Base-by-base conservation (phyloP, 148 eudicot species). In the Rhododendron ovatum region DNA sequence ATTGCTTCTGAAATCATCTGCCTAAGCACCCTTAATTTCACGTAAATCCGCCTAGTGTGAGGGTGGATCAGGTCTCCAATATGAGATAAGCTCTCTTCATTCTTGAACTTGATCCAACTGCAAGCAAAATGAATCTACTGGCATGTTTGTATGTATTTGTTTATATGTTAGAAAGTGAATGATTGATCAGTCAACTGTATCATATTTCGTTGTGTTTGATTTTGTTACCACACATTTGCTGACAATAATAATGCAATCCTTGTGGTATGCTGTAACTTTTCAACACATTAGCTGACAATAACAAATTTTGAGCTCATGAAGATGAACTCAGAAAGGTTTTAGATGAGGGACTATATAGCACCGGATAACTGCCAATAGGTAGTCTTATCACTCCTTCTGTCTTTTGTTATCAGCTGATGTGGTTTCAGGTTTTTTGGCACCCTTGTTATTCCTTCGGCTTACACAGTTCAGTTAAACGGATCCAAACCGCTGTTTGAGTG, bases 41-140 rank as follows among this genome's bases (percentile, higher is more conserved):
- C 81, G 74, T 80, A 80, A 71, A 91, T 91, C 57, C 59, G 84
- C 33, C 18, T 84, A 28, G 83, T 82, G 37, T 90, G 87, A 24
- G 89, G 85, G 65, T 94, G 93, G 81, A 93, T 85, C 57, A 67
- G 71, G 75, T 92, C 93, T 81, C 95, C 94, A 63, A 87, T 91
- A 51, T 87, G 94, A 81, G 91, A 93, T 22, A 89, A 88, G 84
- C 87, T 91, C 76, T 92, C 87, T 82, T 86, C 85, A 76, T 92
- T 91, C 63, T 89, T 92, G 86, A 93, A 86, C 83, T 90, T 92
- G 8, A 94, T 90, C 96, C 96, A 94, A 86, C 98, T 95, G 78
- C 88, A 93, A 15, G 96, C 98, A 67, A 67, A n/a, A 11, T 67
- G 74, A 67, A 67, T 67, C 33, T 26, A 67, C 15, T 67, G 15